These are phyloP conservation scores for Basidioascus undulatus DNA, from an alignment of 768 basidiomycete genomes.

Conservation along the genomic window DNA sequence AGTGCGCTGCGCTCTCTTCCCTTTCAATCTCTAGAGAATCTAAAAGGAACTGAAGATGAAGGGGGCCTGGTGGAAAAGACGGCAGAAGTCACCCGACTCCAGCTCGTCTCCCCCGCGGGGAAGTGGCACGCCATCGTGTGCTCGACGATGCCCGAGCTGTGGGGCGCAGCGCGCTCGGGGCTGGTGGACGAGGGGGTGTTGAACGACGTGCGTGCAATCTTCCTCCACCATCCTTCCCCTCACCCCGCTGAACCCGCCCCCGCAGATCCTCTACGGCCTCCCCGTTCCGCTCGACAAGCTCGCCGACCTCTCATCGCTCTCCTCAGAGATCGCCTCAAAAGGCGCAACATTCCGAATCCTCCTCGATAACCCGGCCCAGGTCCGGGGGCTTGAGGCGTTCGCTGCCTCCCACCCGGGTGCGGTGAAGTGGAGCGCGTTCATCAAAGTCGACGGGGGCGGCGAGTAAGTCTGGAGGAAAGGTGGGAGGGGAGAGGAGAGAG, in stretches of 20 bases:
- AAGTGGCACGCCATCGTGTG: slow-evolving; percentile 41
- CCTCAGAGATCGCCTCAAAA: slow-evolving; percentile 29
- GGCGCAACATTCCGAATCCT: slow-evolving; percentile 43
- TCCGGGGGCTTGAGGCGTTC: slow-evolving; percentile 37
- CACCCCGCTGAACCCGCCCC: too few species aligned
- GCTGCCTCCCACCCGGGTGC: slow-evolving; percentile 23
- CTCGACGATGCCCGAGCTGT: slow-evolving; percentile 64
- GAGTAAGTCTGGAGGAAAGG: slow-evolving; percentile 29
- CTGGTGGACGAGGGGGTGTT: slow-evolving; percentile 46
- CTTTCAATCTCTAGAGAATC: background rate
- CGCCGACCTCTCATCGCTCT: slow-evolving; percentile 36
- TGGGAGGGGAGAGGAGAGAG: too few species aligned
- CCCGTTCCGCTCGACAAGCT: slow-evolving; percentile 49
- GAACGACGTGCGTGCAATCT: slow-evolving; percentile 37
- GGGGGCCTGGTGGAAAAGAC: slow-evolving; percentile 26
- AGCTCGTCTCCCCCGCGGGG: slow-evolving; percentile 32
- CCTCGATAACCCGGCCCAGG: slow-evolving; percentile 51
- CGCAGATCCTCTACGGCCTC: slow-evolving; percentile 55
- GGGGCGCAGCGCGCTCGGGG: slow-evolving; percentile 41
- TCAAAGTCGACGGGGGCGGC: slow-evolving; percentile 55
- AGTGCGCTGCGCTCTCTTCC: slow-evolving; percentile 19
- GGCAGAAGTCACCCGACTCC: slow-evolving; percentile 43
- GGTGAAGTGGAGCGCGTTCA: slow-evolving; percentile 45
- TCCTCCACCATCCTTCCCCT: slow-evolving; percentile 4
- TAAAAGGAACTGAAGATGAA: background rate